These are phyloP conservation scores for Chaetomium fimeti DNA, from an alignment of 495 filamentous ascomycete genomes.

Conservation along the genomic window DNA sequence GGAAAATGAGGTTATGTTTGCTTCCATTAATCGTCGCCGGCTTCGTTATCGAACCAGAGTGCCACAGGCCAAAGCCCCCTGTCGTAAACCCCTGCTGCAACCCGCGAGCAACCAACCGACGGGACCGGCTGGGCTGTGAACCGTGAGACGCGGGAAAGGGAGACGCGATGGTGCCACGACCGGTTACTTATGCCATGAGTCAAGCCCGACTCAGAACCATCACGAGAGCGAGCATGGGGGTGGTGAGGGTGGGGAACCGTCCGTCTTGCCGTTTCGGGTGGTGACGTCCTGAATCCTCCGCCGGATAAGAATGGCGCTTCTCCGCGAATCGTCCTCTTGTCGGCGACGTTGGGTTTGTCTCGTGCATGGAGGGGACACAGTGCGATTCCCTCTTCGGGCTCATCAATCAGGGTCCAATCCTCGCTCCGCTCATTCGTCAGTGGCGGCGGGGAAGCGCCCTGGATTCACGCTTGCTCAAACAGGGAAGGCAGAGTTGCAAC, in stretches of 20 bases:
- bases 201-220: too few species aligned
- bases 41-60: neutral
- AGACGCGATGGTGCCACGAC: neutral
- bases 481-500: constrained; percentile 9
- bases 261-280: neutral
- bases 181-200: constrained; percentile 1
- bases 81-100: neutral
- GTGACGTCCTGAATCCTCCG: neutral
- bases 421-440: constrained; percentile 4
- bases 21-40: neutral
- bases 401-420: neutral
- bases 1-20: neutral
- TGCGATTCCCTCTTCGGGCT: neutral
- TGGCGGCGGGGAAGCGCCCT: constrained; percentile 7
- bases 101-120: neutral
- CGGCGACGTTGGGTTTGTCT: neutral
- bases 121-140: neutral
- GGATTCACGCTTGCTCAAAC: constrained; percentile 15
- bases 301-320: neutral
- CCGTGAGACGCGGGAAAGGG: neutral
- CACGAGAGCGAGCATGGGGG: neutral
- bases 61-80: too few species aligned
- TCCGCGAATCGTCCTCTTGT: neutral
- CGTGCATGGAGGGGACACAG: constrained; percentile 1
- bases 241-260: neutral